Percentiles rank a stretch among this genome's conserved stretches.
Evolutionary conservation across 2,329 filamentous ascomycete species (phyloP).

Genomic region (Trichophyton verrucosum): DNA sequence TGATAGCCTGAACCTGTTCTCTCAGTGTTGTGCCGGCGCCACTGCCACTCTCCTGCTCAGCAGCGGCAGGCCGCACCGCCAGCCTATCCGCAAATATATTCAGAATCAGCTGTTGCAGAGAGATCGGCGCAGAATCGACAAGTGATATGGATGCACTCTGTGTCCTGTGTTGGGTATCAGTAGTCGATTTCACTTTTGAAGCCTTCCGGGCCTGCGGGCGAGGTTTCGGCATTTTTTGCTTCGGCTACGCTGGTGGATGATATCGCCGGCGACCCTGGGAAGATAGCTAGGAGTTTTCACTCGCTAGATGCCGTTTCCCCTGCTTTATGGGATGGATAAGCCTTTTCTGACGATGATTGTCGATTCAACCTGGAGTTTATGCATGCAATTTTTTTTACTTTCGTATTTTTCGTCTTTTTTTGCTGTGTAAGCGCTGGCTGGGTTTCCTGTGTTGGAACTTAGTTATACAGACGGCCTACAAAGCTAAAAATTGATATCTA

Average conservation of each 20-base stretch:
- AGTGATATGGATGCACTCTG: not conserved
- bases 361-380: no score
- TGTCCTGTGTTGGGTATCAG: not conserved
- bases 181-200: not conserved
- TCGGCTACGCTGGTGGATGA: no score
- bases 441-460: no score
- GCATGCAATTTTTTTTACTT: no score
- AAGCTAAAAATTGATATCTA: no score
- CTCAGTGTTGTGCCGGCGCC: slow-evolving; percentile 36
- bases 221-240: not conserved
- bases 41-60: slow-evolving; percentile 15
- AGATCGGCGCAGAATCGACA: slow-evolving; percentile 23
- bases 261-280: no score
- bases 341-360: no score
- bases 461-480: no score
- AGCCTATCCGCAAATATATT: slow-evolving; percentile 62
- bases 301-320: not conserved
- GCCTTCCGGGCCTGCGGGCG: not conserved
- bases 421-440: no score
- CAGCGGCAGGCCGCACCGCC: slow-evolving; percentile 26
- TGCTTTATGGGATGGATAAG: not conserved
- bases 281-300: not conserved
- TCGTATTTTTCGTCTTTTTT: no score
- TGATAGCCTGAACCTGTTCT: slow-evolving; percentile 62
- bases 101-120: slow-evolving; percentile 57